Base-by-base conservation (phyloP, 805 yeast species). In the Debaryomyces castellii region DNA sequence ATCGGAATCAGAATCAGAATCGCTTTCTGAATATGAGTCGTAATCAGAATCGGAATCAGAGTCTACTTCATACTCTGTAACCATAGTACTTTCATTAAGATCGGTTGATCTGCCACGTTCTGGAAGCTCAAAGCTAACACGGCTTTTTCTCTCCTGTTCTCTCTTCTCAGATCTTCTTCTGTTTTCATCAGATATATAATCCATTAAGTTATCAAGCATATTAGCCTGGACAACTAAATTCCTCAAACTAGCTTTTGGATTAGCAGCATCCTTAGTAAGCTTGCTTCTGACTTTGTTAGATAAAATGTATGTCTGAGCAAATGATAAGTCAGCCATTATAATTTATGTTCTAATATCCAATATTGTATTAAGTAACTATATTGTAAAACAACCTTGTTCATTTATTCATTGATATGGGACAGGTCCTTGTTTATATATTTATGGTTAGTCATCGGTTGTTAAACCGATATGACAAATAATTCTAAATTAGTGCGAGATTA, bases 181-280 rank as follows among this genome's bases (percentile, higher is more conserved):
- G 30, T 68, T 55, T 49, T 64, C 66, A 32, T 48, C 55, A 40
- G 66, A 50, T 30, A 78, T 64, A 45, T 67, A 67, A 55, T 80
- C 87, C 78, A 85, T 82, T 43, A 85, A 59, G 49, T 70, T 73
- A 57, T 85, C 90, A 51, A 85, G 72, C 69, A 85, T 66, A 60
- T 85, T 85, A 17, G 90, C 89, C 62, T 85, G 90, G 34, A 81
- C 74, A 3, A 85, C 88, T 33, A 85, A 71, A 41, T 71, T 66
- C 40, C 87, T 71, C 41, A 85, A 70, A 44, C 80, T 67, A 25
- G 83, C 77, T 53, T 82, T 84, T 11, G 77, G 76, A 51, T 74
- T 73, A 21, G 77, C 62, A 5, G 88, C 87, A 54, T 84, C 87
- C 45, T 65, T 69, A 37, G 87, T 81, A 21, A 85, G 74, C 66